phyloP scores from a whole-genome alignment of 75 land plant species.

The Chamaecyparis obtusa region DNA sequence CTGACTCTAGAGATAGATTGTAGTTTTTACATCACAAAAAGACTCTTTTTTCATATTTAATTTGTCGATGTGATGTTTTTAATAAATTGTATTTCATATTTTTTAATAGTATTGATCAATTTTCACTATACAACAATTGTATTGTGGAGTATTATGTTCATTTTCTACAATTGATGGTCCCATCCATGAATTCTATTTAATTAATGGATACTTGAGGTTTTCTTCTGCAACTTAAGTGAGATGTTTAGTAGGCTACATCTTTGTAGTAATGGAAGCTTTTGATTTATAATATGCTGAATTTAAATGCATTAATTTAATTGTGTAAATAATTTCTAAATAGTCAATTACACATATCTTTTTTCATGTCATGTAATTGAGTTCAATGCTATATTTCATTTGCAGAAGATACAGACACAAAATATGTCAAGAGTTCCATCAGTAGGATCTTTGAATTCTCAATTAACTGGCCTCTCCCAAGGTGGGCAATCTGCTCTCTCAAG shows the following conservation, averaged over 20 bases:
- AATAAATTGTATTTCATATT: neutral
- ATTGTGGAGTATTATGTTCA: neutral
- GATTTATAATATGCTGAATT: neutral
- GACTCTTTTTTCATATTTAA: no score
- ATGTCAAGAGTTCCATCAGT: constrained; percentile 32
- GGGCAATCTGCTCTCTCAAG: constrained; percentile 33
- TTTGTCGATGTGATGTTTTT: neutral
- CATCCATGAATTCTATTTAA: neutral
- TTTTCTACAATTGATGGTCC: neutral
- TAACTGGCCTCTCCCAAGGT: constrained; percentile 45
- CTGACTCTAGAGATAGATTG: neutral
- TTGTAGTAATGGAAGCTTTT: neutral
- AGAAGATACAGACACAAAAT: constrained; percentile 38
- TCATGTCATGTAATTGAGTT: neutral
- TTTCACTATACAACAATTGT: neutral
- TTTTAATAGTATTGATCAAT: neutral
- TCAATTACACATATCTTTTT: neutral
- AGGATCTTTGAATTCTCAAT: constrained; percentile 39
- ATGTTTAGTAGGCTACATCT: neutral
- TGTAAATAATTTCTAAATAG: neutral
- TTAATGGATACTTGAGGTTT: neutral
- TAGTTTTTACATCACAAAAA: neutral
- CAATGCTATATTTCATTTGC: constrained; percentile 7
- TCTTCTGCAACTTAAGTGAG: neutral
- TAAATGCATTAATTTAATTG: neutral